Percentiles rank a stretch among this genome's conserved stretches.
Conservation (phyloP, 2,329 filamentous ascomycete genomes). For the Neocucurbitaria cava region DNA sequence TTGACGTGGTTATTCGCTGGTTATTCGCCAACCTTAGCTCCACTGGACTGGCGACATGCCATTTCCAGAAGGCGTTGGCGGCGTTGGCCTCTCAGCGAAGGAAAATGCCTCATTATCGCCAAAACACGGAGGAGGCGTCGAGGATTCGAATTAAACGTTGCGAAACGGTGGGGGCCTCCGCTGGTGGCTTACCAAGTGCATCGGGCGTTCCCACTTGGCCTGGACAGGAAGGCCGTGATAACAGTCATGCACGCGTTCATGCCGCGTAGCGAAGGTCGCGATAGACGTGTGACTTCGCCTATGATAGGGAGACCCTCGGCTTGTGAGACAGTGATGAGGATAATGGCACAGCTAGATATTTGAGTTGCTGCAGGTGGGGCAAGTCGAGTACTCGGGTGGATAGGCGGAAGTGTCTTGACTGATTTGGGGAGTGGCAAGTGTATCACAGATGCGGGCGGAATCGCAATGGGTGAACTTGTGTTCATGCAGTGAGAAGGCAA, state of each 20-base stretch:
- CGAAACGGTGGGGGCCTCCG: background rate
- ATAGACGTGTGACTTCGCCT: background rate
- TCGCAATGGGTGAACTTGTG: slow-evolving; percentile 15
- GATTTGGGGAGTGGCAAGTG: slow-evolving; percentile 12
- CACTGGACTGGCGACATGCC: background rate
- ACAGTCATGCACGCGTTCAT: slow-evolving; percentile 1
- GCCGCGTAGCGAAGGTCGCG: background rate
- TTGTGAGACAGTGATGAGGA: slow-evolving; percentile 2
- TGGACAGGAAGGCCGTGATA: slow-evolving; percentile 17
- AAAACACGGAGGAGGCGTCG: slow-evolving; percentile 11
- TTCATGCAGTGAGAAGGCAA: slow-evolving; percentile 7
- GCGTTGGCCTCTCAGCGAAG: background rate
- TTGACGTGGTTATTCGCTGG: background rate
- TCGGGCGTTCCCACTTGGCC: slow-evolving; percentile 13
- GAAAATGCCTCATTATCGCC: slow-evolving; percentile 7
- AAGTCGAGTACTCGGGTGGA: background rate
- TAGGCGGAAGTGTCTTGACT: slow-evolving; percentile 8
- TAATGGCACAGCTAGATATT: background rate
- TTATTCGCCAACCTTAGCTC: background rate
- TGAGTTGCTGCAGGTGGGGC: background rate
- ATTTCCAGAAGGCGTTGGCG: background rate
- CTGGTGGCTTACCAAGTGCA: slow-evolving; percentile 20
- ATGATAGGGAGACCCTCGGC: slow-evolving; percentile 1
- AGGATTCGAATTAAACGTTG: slow-evolving; percentile 6
- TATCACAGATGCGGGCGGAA: slow-evolving; percentile 15